A percentile compares a stretch with the other conserved stretches of the same genome.
Evolutionary conservation across 768 basidiomycete genomes (phyloP).

Genomic region (Xerocomellus dryophilus): DNA sequence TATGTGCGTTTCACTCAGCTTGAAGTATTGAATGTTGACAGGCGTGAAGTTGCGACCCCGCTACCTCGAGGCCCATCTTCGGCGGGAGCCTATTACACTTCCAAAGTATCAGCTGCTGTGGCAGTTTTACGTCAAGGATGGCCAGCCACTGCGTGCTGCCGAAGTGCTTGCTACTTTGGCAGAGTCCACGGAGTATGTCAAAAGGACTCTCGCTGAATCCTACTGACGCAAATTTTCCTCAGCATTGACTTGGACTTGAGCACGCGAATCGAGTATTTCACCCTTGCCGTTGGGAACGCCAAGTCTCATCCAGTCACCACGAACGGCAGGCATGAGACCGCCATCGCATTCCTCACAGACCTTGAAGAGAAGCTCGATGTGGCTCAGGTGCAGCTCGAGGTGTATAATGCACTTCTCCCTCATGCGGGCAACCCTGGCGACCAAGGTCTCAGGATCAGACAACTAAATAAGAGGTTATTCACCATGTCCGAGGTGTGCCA

Average conservation of each 20-base stretch:
- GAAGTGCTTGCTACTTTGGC: conserved; percentile 80
- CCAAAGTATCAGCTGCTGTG: conserved; percentile 88
- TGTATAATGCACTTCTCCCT: conserved; percentile 65
- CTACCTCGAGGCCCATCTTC: conserved; percentile 86
- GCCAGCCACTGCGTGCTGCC: conserved; percentile 83
- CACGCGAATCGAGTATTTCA: conserved; percentile 84
- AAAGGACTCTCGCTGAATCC: not conserved
- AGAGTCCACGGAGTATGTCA: conserved; percentile 72
- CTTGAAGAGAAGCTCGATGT: conserved; percentile 97
- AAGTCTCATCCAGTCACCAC: conserved; percentile 88
- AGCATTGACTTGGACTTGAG: conserved; percentile 71
- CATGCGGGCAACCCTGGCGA: conserved; percentile 60
- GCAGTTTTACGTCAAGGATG: conserved; percentile 96
- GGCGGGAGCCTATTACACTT: conserved; percentile 73
- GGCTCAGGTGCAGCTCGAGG: conserved; percentile 93
- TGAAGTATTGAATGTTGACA: conserved; percentile 10
- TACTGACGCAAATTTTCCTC: conserved; percentile 2
- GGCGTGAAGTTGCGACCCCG: conserved; percentile 69
- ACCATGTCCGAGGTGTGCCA: conserved; percentile 78
- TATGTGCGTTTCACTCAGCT: conserved; percentile 34
- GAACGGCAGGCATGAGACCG: conserved; percentile 76
- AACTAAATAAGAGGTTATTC: conserved; percentile 59
- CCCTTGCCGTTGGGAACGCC: conserved; percentile 91
- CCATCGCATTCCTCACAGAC: conserved; percentile 93
- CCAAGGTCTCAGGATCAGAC: conserved; percentile 58